Conservation (phyloP, 352 stramenopile genomes). For the Globisporangium spinosum region DNA sequence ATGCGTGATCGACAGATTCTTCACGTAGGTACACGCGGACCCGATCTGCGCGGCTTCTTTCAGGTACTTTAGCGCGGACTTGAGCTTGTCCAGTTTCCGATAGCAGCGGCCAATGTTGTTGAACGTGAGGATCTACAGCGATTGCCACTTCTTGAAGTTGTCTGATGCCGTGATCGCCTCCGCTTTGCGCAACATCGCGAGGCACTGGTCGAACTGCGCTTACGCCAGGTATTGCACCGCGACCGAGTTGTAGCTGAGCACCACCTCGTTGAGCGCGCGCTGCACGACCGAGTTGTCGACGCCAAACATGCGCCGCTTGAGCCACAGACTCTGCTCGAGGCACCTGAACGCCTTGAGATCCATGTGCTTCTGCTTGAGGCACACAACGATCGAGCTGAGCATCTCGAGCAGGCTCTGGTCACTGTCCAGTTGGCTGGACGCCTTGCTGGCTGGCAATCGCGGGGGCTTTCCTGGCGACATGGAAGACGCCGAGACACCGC, state of each 20-base stretch:
- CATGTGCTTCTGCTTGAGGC: conserved; percentile 71
- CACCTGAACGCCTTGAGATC: conserved; percentile 70
- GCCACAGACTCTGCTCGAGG: conserved; percentile 69
- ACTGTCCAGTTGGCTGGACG: conserved; percentile 32
- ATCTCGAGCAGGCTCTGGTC: conserved; percentile 68
- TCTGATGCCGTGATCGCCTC: conserved; percentile 60
- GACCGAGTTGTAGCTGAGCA: conserved; percentile 71
- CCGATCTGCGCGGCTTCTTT: conserved; percentile 68
- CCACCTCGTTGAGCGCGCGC: conserved; percentile 52
- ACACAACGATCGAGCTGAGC: conserved; percentile 61
- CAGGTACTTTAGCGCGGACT: conserved; percentile 72
- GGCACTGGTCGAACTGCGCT: conserved; percentile 58
- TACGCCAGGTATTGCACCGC: conserved; percentile 66
- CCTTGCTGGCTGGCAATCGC: not conserved
- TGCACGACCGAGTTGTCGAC: conserved; percentile 53
- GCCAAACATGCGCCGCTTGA: conserved; percentile 77
- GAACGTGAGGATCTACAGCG: conserved; percentile 77
- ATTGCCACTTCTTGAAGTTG: conserved; percentile 62
- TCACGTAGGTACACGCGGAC: conserved; percentile 43
- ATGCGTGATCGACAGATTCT: conserved; percentile 79
- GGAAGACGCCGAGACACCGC: not conserved
- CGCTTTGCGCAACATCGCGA: conserved; percentile 68
- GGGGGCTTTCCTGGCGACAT: conserved; percentile 1
- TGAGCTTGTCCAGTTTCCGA: conserved; percentile 69
- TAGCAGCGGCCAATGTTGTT: conserved; percentile 85